phyloP scores from a whole-genome alignment of 1,284 basidiomycete genomes.

The Earliella scabrosa region DNA sequence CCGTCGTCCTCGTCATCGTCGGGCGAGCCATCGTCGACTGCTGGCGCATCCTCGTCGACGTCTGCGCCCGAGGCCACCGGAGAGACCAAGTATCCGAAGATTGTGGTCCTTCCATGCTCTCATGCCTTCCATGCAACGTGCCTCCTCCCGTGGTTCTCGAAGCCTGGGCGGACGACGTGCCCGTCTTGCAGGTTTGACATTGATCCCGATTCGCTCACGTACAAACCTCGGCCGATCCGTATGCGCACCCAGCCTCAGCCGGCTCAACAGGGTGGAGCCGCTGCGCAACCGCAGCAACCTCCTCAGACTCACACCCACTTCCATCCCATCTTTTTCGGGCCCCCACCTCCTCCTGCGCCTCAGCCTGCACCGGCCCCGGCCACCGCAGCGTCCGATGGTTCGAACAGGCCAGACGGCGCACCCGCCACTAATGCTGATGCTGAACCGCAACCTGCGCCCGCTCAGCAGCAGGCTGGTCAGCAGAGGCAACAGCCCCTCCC shows the following conservation, averaged over 20 bases:
- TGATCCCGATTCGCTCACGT: slow-evolving; percentile 75
- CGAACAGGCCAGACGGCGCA: not conserved
- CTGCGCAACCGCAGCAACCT: slow-evolving; percentile 1
- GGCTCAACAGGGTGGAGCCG: slow-evolving; percentile 6
- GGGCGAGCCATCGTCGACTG: slow-evolving; percentile 16
- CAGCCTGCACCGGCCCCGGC: not conserved
- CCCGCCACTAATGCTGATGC: not conserved
- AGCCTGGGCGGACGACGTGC: slow-evolving; percentile 76
- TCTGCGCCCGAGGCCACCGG: slow-evolving; percentile 30
- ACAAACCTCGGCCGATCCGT: slow-evolving; percentile 29
- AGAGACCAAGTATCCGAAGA: slow-evolving; percentile 34
- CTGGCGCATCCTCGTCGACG: slow-evolving; percentile 17
- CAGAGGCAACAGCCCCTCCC: slow-evolving; percentile 14
- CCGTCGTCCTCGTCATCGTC: not conserved
- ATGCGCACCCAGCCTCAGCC: slow-evolving; percentile 11
- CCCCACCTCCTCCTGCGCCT: slow-evolving; percentile 5
- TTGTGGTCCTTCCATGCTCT: slow-evolving; percentile 74
- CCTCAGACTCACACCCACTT: not conserved
- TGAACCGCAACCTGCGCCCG: slow-evolving; percentile 3
- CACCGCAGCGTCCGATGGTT: slow-evolving; percentile 4
- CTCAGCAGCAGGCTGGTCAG: not conserved
- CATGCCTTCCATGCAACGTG: slow-evolving; percentile 80
- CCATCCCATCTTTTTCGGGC: slow-evolving; percentile 1
- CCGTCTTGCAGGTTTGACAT: slow-evolving; percentile 82
- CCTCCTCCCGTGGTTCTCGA: slow-evolving; percentile 78